phyloP scores from a whole-genome alignment of 2,329 filamentous ascomycete species.

The Hypoxylon sp. region DNA sequence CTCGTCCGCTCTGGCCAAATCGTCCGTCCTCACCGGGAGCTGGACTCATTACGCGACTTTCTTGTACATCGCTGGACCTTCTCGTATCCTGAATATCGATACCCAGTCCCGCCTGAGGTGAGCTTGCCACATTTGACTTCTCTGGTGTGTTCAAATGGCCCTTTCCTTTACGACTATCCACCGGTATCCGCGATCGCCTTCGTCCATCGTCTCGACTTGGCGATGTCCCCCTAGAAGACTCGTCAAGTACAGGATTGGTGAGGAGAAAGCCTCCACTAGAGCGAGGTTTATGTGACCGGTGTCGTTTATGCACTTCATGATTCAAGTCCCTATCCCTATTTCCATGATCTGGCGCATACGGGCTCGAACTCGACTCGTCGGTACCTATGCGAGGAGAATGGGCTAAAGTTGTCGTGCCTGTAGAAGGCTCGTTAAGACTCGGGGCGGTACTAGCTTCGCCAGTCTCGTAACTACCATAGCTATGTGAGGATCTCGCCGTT shows the following conservation, averaged over 20 bases:
- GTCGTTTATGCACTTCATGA: conserved; percentile 47
- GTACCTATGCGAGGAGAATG: conserved; percentile 39
- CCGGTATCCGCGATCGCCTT: conserved; percentile 51
- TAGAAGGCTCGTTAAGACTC: conserved; percentile 49
- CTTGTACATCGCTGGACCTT: conserved; percentile 33
- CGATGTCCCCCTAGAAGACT: conserved; percentile 36
- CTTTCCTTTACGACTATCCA: conserved; percentile 51
- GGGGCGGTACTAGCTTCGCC: conserved; percentile 62
- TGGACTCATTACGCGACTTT: conserved; percentile 31
- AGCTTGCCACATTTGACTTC: conserved; percentile 18
- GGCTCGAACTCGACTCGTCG: conserved; percentile 37
- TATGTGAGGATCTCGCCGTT: conserved; percentile 53
- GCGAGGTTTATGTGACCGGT: conserved; percentile 60
- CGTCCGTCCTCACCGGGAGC: conserved; percentile 46
- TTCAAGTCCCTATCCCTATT: conserved; percentile 37
- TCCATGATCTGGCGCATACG: conserved; percentile 38
- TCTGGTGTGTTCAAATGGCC: conserved; percentile 42
- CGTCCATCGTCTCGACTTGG: conserved; percentile 53
- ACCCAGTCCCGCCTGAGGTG: conserved; percentile 30
- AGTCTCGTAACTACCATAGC: conserved; percentile 59
- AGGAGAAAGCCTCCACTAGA: conserved; percentile 68
- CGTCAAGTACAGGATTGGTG: conserved; percentile 58
- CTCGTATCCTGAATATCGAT: conserved; percentile 39
- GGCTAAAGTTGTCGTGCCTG: conserved; percentile 38
- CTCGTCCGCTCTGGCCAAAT: conserved; percentile 50